These are phyloP conservation scores for Perilla frutescens DNA, from an alignment of 257 asterid genomes.

Conservation along the genomic window DNA sequence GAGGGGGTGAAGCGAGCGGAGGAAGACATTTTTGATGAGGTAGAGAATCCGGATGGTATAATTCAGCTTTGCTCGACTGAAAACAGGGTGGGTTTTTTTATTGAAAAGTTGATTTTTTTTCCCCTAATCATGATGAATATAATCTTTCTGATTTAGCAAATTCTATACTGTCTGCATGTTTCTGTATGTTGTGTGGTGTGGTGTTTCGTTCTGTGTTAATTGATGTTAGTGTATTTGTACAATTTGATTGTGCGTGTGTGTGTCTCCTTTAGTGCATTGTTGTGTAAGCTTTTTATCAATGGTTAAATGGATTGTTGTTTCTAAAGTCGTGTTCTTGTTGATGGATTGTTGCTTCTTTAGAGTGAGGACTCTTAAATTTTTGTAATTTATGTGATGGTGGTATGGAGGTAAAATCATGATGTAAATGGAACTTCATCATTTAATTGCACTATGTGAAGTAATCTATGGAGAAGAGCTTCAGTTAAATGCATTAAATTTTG, in stretches of 20 bases:
- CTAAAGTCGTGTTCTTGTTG: neutral
- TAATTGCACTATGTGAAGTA: neutral
- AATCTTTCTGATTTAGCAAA: neutral
- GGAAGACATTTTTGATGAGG: slow-evolving; percentile 56
- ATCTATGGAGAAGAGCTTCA: no score
- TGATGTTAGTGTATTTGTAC: neutral
- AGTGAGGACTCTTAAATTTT: neutral
- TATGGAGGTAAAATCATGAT: neutral
- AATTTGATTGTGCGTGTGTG: neutral
- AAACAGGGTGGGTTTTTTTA: slow-evolving; percentile 51
- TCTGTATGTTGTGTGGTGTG: neutral
- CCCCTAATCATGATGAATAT: neutral
- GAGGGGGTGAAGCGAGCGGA: slow-evolving; percentile 52
- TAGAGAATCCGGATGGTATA: slow-evolving; percentile 58
- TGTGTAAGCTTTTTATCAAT: neutral
- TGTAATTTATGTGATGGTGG: neutral
- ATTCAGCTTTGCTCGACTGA: slow-evolving; percentile 66
- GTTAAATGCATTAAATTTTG: neutral
- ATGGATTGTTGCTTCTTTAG: neutral
- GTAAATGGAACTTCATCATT: neutral
- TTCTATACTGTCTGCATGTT: neutral
- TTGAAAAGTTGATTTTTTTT: neutral
- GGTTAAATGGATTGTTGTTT: neutral
- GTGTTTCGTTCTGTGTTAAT: neutral
- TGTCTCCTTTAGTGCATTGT: neutral